Percentiles rank a stretch among this genome's conserved stretches.
Evolutionary conservation across 768 basidiomycete species (phyloP).

Genomic region (Tylopilus rubrobrunneus): DNA sequence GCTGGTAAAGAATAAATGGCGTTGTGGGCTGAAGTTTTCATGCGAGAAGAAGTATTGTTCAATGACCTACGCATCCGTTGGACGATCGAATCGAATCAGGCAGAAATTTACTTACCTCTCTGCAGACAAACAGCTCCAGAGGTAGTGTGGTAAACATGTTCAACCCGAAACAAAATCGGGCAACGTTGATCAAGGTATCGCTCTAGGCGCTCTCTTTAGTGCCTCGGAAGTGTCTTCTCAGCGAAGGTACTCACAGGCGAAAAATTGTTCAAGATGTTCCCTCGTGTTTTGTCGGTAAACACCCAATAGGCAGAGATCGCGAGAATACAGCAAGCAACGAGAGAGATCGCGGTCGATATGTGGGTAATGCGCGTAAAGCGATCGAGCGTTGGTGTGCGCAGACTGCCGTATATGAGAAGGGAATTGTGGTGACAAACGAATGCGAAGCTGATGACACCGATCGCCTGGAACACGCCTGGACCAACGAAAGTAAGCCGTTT

Average conservation of each 20-base stretch:
- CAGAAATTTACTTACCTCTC: constrained; percentile 58
- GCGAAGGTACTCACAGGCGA: constrained; percentile 45
- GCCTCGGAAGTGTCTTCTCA: not conserved
- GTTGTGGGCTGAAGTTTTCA: constrained; percentile 73
- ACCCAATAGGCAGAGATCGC: constrained; percentile 83
- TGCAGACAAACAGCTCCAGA: constrained; percentile 93
- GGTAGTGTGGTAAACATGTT: constrained; percentile 99
- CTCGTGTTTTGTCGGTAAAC: constrained; percentile 87
- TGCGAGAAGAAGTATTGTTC: constrained; percentile 96
- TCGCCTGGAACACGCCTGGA: constrained; percentile 87
- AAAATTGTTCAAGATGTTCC: constrained; percentile 98
- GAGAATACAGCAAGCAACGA: constrained; percentile 81
- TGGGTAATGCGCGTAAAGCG: constrained; percentile 92
- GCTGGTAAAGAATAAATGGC: constrained; percentile 90
- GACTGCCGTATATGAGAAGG: constrained; percentile 89
- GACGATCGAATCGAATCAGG: not conserved
- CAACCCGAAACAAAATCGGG: constrained; percentile 88
- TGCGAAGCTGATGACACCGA: constrained; percentile 95
- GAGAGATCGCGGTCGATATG: constrained; percentile 78
- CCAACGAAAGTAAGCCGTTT: constrained; percentile 73
- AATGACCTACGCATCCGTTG: constrained; percentile 57
- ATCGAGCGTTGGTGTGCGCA: constrained; percentile 91
- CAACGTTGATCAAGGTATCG: constrained; percentile 91
- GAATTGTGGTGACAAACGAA: constrained; percentile 99
- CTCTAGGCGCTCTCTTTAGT: constrained; percentile 39